Percentiles rank a stretch among this genome's conserved stretches.
phyloP scores from a whole-genome alignment of 345 rosid species.

The Populus alba region DNA sequence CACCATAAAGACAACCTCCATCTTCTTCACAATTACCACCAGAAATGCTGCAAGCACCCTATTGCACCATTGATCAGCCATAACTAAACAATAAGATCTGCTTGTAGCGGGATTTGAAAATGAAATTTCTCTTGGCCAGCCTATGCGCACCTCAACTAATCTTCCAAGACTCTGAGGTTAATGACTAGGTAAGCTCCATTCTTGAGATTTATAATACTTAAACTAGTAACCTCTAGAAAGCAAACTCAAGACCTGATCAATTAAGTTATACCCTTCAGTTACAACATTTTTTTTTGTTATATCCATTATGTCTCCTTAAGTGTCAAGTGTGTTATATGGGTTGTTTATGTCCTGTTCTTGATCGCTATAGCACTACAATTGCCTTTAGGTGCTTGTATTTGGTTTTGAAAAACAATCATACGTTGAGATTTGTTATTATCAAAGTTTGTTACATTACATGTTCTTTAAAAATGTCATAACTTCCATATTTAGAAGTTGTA shows the following conservation, averaged over 20 bases:
- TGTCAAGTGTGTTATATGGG: background rate
- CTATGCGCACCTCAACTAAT: accelerated
- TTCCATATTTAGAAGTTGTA: too few relatives aligned
- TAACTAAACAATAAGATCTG: background rate
- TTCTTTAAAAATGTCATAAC: background rate
- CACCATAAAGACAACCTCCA: too few relatives aligned
- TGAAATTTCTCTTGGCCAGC: background rate
- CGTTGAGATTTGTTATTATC: too few relatives aligned
- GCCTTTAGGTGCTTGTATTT: background rate
- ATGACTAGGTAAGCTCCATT: too few relatives aligned
- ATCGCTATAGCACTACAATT: background rate
- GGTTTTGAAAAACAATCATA: background rate
- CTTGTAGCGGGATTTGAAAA: background rate
- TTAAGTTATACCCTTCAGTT: too few relatives aligned
- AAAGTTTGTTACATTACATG: background rate
- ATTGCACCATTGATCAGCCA: background rate
- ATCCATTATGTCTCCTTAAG: background rate
- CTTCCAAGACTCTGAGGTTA: accelerated
- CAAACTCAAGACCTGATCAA: too few relatives aligned
- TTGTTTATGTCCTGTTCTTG: background rate
- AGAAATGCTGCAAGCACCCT: background rate
- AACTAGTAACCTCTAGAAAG: too few relatives aligned
- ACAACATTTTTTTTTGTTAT: background rate
- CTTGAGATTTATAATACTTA: too few relatives aligned
- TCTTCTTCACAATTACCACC: background rate